These are phyloP conservation scores for Grigorovia yakushimaensis DNA, from an alignment of 805 yeast species.

Conservation along the genomic window DNA sequence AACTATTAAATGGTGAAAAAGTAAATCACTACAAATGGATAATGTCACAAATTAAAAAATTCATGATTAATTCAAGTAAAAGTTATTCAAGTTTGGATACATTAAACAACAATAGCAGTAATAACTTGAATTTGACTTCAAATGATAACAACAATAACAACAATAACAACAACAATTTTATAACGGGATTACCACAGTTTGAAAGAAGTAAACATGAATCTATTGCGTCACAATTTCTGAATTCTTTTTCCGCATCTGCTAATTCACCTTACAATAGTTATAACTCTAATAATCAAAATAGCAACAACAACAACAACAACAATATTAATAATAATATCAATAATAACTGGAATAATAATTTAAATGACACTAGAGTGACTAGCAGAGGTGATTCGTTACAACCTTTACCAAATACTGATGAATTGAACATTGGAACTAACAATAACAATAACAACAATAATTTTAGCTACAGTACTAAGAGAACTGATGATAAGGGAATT, in stretches of 20 bases:
- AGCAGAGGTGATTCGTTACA: background rate
- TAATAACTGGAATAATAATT: slow-evolving; percentile 1
- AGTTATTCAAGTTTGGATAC: slow-evolving; percentile 17
- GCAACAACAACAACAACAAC: background rate
- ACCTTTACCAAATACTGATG: background rate
- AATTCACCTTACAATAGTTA: slow-evolving; percentile 7
- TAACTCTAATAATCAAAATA: background rate
- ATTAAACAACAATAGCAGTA: background rate
- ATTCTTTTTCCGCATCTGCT: slow-evolving; percentile 26
- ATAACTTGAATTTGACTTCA: too few species aligned
- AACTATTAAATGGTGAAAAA: slow-evolving; percentile 30
- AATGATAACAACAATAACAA: background rate
- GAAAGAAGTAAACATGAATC: slow-evolving; percentile 22
- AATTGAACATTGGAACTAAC: background rate
- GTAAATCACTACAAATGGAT: slow-evolving; percentile 27
- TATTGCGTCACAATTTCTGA: slow-evolving; percentile 26
- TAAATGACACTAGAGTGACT: background rate
- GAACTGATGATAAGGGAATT: slow-evolving; percentile 57
- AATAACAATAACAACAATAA: slow-evolving; percentile 1
- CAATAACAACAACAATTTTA: background rate
- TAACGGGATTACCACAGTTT: slow-evolving; percentile 3
- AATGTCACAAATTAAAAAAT: slow-evolving; percentile 24
- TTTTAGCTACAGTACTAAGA: background rate
- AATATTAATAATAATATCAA: background rate
- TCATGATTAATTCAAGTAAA: slow-evolving; percentile 16